Evolutionary conservation across 2,329 filamentous ascomycete species (phyloP).

Genomic region (Hymenoscyphus fraxineus): DNA sequence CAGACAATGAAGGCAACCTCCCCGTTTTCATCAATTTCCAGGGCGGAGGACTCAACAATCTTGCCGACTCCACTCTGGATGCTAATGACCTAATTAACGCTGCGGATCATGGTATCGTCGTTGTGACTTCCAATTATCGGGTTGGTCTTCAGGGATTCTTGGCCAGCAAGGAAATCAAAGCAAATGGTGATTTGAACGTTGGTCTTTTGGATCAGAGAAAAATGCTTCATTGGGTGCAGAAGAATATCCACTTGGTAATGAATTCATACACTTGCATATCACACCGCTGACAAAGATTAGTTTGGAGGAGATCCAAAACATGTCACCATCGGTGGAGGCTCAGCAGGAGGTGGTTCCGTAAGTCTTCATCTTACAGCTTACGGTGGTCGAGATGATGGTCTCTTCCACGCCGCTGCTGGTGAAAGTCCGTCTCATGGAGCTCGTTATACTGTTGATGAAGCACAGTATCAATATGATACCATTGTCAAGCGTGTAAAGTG

Average conservation of each 20-base stretch:
- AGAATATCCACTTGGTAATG: constrained; percentile 51
- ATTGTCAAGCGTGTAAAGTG: constrained; percentile 45
- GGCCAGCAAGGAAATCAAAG: constrained; percentile 50
- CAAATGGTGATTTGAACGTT: constrained; percentile 57
- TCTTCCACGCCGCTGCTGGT: constrained; percentile 50
- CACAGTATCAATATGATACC: constrained; percentile 51
- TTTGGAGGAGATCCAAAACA: constrained; percentile 69
- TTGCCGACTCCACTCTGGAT: constrained; percentile 51
- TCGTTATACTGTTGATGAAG: constrained; percentile 43
- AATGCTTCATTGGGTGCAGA: constrained; percentile 65
- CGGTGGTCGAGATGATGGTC: constrained; percentile 43
- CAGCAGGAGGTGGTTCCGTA: constrained; percentile 65
- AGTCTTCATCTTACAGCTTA: constrained; percentile 58
- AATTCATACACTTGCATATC: neutral
- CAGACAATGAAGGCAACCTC: constrained; percentile 41
- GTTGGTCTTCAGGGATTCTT: constrained; percentile 73
- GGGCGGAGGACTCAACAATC: constrained; percentile 57
- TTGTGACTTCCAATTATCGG: constrained; percentile 73
- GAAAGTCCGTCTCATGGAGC: constrained; percentile 51
- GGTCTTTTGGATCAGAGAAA: constrained; percentile 69
- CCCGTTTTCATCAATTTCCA: constrained; percentile 61
- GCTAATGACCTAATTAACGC: constrained; percentile 58
- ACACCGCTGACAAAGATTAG: constrained; percentile 30
- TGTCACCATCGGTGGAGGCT: constrained; percentile 65
- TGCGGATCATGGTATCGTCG: constrained; percentile 57